Conservation (phyloP, 805 yeast genomes). For the Yamadazyma olivae region DNA sequence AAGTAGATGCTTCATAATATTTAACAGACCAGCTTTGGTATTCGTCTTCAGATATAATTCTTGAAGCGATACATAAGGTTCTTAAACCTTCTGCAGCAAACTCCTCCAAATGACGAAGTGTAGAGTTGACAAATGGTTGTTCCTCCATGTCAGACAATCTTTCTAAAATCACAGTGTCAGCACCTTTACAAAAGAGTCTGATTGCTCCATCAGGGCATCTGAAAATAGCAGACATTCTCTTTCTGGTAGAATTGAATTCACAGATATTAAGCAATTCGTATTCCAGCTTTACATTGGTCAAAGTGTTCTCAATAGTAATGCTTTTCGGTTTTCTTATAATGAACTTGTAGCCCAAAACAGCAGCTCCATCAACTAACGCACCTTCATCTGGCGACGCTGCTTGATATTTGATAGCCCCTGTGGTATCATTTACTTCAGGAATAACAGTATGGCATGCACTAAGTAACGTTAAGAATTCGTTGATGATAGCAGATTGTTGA, state of each 20-base stretch:
- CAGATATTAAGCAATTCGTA: constrained; percentile 87
- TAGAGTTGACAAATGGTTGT: constrained; percentile 80
- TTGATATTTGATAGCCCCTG: constrained; percentile 79
- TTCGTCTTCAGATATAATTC: constrained; percentile 77
- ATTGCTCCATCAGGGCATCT: constrained; percentile 93
- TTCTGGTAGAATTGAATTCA: constrained; percentile 96
- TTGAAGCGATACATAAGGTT: constrained; percentile 87
- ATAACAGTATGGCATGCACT: constrained; percentile 97
- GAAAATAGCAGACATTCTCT: constrained; percentile 94
- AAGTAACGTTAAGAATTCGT: constrained; percentile 76
- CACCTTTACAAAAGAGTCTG: constrained; percentile 91
- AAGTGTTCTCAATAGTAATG: constrained; percentile 57
- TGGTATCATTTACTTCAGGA: constrained; percentile 68
- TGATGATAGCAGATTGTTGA: constrained; percentile 48
- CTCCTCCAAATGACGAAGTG: constrained; percentile 86
- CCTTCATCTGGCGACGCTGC: constrained; percentile 99
- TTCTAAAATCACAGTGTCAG: constrained; percentile 93
- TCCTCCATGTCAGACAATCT: constrained; percentile 58
- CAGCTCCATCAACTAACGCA: constrained; percentile 96
- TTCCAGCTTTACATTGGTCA: constrained; percentile 45
- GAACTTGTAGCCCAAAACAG: constrained; percentile 80
- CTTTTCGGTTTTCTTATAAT: constrained; percentile 81
- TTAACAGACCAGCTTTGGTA: constrained; percentile 64
- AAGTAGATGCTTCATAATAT: constrained; percentile 79
- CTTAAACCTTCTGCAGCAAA: constrained; percentile 96